Conservation (phyloP, 2,329 filamentous ascomycete genomes). For the Penicillium sp. region DNA sequence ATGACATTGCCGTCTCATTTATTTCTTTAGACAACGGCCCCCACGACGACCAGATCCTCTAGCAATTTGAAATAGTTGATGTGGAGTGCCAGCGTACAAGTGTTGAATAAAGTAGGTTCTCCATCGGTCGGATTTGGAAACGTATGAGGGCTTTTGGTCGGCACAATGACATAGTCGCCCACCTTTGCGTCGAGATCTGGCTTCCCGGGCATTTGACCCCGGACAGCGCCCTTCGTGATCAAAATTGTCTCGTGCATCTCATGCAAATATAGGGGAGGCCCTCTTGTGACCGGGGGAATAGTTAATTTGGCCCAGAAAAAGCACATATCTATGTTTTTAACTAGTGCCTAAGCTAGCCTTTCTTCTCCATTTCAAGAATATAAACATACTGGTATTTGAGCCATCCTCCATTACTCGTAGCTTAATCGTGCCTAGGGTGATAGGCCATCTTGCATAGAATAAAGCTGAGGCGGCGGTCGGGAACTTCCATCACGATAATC, state of each 20-base stretch:
- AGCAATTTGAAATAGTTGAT: conserved; percentile 63
- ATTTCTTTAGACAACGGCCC: conserved; percentile 54
- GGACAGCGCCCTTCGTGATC: conserved; percentile 55
- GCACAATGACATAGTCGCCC: conserved; percentile 61
- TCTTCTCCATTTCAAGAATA: conserved; percentile 45
- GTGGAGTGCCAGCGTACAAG: conserved; percentile 61
- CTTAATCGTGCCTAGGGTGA: conserved; percentile 5
- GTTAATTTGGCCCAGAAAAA: too few species aligned
- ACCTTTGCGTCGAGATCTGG: conserved; percentile 52
- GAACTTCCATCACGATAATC: conserved; percentile 3
- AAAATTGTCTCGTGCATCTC: conserved; percentile 65
- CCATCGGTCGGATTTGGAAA: conserved; percentile 61
- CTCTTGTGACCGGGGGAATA: conserved; percentile 51
- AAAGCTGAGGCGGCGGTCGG: conserved; percentile 4
- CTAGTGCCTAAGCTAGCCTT: neutral
- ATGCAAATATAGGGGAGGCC: conserved; percentile 58
- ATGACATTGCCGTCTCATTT: conserved; percentile 54
- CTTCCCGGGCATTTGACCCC: conserved; percentile 55
- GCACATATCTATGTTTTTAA: too few species aligned
- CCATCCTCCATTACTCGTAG: conserved; percentile 35
- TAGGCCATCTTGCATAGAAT: conserved; percentile 1
- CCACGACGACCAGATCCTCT: conserved; percentile 50
- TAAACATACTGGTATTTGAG: conserved; percentile 50
- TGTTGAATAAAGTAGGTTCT: conserved; percentile 62
- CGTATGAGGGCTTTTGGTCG: conserved; percentile 59